These are phyloP conservation scores for Conticribra guillardii DNA, from an alignment of 108 stramenopile genomes.

Conservation along the genomic window DNA sequence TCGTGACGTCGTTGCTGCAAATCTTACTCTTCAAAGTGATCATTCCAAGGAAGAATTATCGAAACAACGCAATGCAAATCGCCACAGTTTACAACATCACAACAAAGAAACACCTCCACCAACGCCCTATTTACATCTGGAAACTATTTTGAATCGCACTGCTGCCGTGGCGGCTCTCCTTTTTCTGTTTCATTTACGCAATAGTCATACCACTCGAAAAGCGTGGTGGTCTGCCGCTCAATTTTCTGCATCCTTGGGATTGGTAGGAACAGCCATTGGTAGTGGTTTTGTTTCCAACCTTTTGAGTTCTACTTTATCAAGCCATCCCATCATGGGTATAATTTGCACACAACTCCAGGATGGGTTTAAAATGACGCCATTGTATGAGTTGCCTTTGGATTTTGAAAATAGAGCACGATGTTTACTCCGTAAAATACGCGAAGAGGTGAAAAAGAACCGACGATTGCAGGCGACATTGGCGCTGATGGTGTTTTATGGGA, in stretches of 20 bases:
- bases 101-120: conserved; percentile 2
- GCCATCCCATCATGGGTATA: conserved; percentile 14
- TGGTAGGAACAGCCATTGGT: conserved; percentile 30
- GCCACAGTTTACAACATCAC: not conserved
- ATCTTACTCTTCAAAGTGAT: not conserved
- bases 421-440: conserved; percentile 5
- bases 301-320: conserved; percentile 10
- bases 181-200: conserved; percentile 32
- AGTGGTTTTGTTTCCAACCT: conserved; percentile 19
- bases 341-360: conserved; percentile 14
- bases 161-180: conserved; percentile 19
- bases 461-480: conserved; percentile 30
- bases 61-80: not conserved
- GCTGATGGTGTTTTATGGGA: conserved; percentile 37
- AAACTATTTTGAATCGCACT: conserved; percentile 29
- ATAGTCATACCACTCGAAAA: conserved; percentile 33
- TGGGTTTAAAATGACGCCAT: conserved; percentile 5
- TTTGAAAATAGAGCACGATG: not conserved
- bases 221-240: conserved; percentile 30
- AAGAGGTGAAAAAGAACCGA: conserved; percentile 37
- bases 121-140: conserved; percentile 14
- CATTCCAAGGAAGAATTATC: not conserved
- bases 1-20: conserved; percentile 5
- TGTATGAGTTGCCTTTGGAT: not conserved
- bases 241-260: conserved; percentile 35